Percentiles rank a stretch among this genome's conserved stretches.
phyloP scores from a whole-genome alignment of 169 alveolate genomes.

The Toxoplasma gondii region DNA sequence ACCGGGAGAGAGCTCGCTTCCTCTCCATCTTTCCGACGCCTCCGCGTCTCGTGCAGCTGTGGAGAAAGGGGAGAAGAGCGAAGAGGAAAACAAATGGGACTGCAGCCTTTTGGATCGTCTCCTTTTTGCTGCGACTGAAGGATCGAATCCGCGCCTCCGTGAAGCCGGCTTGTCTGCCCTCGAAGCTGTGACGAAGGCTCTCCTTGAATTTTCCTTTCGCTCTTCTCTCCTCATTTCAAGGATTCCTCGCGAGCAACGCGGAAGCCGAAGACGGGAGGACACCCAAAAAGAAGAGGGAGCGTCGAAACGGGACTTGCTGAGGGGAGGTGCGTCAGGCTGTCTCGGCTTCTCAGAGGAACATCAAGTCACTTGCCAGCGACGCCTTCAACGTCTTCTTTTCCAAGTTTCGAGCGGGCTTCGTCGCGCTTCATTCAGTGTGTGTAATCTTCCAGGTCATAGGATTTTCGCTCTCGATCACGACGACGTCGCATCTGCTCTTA shows the following conservation, averaged over 20 bases:
- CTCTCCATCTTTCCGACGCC: too few species aligned
- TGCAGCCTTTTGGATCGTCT: not conserved
- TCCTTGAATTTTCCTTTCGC: not conserved
- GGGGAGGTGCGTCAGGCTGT: not conserved
- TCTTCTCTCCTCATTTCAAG: not conserved
- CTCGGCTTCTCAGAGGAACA: not conserved
- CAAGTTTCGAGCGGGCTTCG: not conserved
- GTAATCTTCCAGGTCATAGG: not conserved
- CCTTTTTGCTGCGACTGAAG: not conserved
- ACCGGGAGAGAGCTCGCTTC: too few species aligned
- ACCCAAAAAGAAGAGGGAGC: not conserved
- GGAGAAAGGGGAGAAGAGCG: not conserved
- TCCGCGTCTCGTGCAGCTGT: too few species aligned
- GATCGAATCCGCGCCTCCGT: not conserved
- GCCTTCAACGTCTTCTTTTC: not conserved
- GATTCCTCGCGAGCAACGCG: not conserved
- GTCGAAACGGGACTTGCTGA: too few species aligned
- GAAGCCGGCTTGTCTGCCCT: not conserved
- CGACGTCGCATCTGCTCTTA: not conserved
- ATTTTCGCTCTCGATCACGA: not conserved
- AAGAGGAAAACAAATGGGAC: not conserved
- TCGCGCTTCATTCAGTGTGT: not conserved
- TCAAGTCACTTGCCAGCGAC: not conserved
- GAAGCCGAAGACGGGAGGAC: not conserved
- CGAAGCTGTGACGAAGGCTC: not conserved